A percentile compares a stretch with the other conserved stretches of the same genome.
These are phyloP conservation scores for Pachyrhizus erosus DNA, from an alignment of 306 rosid species.

Conservation along the genomic window DNA sequence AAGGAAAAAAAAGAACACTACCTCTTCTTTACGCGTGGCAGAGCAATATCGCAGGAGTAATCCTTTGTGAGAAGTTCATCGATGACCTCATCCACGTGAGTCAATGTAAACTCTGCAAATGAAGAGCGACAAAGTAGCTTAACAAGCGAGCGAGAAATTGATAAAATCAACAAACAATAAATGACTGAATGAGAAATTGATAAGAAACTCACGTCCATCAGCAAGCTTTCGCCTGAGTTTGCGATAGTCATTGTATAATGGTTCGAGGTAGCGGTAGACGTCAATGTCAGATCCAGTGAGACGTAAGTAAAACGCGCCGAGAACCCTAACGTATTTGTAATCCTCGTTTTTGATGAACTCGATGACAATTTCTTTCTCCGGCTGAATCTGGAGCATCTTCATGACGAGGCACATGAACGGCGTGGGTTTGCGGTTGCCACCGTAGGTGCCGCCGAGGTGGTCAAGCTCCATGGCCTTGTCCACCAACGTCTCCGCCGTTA, in stretches of 20 bases:
- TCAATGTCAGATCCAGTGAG: slow-evolving; percentile 89
- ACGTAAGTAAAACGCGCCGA: slow-evolving; percentile 94
- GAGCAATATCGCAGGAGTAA: slow-evolving; percentile 90
- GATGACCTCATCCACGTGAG: slow-evolving; percentile 97
- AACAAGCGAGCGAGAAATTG: not conserved
- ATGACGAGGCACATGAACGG: slow-evolving; percentile 95
- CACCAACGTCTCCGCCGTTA: slow-evolving; percentile 94
- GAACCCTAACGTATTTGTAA: slow-evolving; percentile 93
- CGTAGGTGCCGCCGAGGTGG: slow-evolving; percentile 91
- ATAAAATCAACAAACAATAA: not conserved
- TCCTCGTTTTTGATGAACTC: slow-evolving; percentile 96
- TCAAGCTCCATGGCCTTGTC: slow-evolving; percentile 99
- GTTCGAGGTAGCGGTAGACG: slow-evolving; percentile 88
- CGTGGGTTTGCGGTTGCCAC: slow-evolving; percentile 93
- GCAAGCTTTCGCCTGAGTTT: slow-evolving; percentile 71
- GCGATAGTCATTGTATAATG: slow-evolving; percentile 86
- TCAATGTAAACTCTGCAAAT: slow-evolving; percentile 71
- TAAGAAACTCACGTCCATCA: slow-evolving; percentile 77
- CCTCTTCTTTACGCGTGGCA: slow-evolving; percentile 96
- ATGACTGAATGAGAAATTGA: not conserved
- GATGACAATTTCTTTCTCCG: slow-evolving; percentile 96
- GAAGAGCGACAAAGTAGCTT: not conserved
- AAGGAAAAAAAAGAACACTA: not conserved
- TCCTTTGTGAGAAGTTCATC: slow-evolving; percentile 92
- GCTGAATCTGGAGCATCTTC: slow-evolving; percentile 99